phyloP scores from a whole-genome alignment of 805 yeast species.

The Kockiozyma suomiensis region DNA sequence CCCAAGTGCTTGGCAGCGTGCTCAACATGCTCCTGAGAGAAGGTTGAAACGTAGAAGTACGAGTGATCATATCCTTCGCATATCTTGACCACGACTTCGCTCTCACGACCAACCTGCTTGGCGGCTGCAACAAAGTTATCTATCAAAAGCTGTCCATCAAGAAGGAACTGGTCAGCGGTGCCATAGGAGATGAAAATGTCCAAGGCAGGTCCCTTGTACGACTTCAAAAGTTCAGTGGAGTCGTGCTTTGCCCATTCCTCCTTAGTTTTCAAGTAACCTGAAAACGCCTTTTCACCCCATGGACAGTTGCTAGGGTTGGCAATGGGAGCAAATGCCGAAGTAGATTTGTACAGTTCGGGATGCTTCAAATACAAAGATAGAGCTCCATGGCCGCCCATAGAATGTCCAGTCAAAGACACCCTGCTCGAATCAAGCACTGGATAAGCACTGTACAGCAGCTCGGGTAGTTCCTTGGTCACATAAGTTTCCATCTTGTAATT shows the following conservation, averaged over 20 bases:
- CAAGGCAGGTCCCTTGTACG: slow-evolving; percentile 54
- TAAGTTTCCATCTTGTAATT: slow-evolving; percentile 88
- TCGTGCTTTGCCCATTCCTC: slow-evolving; percentile 78
- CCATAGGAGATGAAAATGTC: slow-evolving; percentile 86
- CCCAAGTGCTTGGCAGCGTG: slow-evolving; percentile 72
- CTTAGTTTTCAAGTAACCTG: slow-evolving; percentile 67
- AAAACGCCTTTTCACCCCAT: slow-evolving; percentile 89
- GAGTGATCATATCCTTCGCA: slow-evolving; percentile 91
- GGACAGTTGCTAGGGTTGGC: slow-evolving; percentile 72
- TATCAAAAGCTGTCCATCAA: slow-evolving; percentile 67
- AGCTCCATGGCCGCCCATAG: slow-evolving; percentile 99
- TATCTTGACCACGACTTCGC: slow-evolving; percentile 59
- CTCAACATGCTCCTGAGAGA: slow-evolving; percentile 78
- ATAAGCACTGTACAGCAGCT: slow-evolving; percentile 49
- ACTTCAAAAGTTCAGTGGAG: slow-evolving; percentile 73
- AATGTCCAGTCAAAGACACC: slow-evolving; percentile 87
- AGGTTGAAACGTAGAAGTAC: slow-evolving; percentile 79
- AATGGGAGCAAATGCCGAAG: slow-evolving; percentile 90
- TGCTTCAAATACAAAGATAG: slow-evolving; percentile 66
- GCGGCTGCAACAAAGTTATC: slow-evolving; percentile 67
- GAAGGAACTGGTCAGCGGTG: slow-evolving; percentile 70
- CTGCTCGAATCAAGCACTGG: slow-evolving; percentile 56
- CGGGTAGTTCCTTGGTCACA: slow-evolving; percentile 71
- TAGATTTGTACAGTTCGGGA: slow-evolving; percentile 73
- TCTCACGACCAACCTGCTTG: slow-evolving; percentile 58